Evolutionary conservation across 1,284 basidiomycete species (phyloP), one percentile per base, ranked within the genome.

Genomic region (Boletus semigastroideus): DNA sequence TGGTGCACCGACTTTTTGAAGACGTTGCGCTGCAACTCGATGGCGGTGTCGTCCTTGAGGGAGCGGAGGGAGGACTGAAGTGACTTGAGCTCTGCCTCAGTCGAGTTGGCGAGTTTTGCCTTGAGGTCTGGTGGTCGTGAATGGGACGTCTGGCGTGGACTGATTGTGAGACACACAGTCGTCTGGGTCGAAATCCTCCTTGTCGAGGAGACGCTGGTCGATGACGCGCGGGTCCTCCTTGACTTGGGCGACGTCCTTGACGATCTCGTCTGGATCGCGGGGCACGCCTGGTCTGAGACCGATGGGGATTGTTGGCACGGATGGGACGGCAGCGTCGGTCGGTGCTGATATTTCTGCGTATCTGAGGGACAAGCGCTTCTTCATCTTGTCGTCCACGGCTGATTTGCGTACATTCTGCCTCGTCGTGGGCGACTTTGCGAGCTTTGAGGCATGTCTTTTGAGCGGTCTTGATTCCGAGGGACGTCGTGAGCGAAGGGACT

Each of bases 341-440:
- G 86, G 83, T 14, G 78, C 74, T 3, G 86, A 86, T 54, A 90
- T 87, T 58, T 90, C 88, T 44, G 88, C 87, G 78, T 92, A 95
- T 67, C 92, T 83, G 80, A 87, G 90, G 16, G 91, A 93, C 84
- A 94, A 86, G 58, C 93, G 87, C 72, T 92, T 91, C 80, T 92
- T 92, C 72, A 95, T 92, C 76, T 90, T 92, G 79, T 94, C 93
- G 68, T 92, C 91, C 51, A 95, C 87, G 51, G 85, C 80, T 52
- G 87, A 86, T 68, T 87, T 90, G 61, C 80, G 76, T 3, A 70
- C 72, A 65, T 77, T 69, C 58, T 66, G 70, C 51, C 61, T 57
- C 22, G 47, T 51, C 22, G 62, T 54, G 31, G 60, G 62, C 13
- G 57, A 49, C 59, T 78, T 78, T 52, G 75, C 63, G 46, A 78